A percentile compares a stretch with the other conserved stretches of the same genome.
Evolutionary conservation across 1,284 basidiomycete genomes (phyloP).

Genomic region (Spongispora temasekensis): DNA sequence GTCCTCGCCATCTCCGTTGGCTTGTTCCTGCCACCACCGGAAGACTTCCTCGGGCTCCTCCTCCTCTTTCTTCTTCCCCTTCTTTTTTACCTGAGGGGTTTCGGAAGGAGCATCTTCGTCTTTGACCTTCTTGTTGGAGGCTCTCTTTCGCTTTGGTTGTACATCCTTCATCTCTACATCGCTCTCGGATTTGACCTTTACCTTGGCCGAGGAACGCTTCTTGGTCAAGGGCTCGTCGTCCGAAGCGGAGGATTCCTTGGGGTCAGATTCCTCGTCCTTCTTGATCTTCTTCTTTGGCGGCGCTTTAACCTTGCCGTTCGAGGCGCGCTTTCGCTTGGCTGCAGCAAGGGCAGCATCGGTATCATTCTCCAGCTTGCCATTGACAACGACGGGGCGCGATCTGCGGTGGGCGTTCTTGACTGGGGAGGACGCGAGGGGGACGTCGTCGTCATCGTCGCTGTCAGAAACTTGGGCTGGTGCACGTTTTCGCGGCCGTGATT

Average conservation of each 20-base stretch:
- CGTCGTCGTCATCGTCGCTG: slow-evolving; percentile 77
- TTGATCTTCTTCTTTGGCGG: slow-evolving; percentile 70
- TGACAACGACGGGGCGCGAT: slow-evolving; percentile 37
- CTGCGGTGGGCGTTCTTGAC: slow-evolving; percentile 52
- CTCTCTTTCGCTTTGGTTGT: slow-evolving; percentile 47
- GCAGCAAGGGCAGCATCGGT: slow-evolving; percentile 36
- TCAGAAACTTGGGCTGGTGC: slow-evolving; percentile 55
- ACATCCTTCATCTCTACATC: slow-evolving; percentile 48
- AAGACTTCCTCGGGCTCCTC: slow-evolving; percentile 71
- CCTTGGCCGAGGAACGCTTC: slow-evolving; percentile 49
- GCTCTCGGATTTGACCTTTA: slow-evolving; percentile 56
- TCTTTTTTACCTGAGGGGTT: slow-evolving; percentile 39
- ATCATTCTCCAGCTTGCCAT: slow-evolving; percentile 43
- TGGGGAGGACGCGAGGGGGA: slow-evolving; percentile 70
- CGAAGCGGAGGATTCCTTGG: slow-evolving; percentile 35
- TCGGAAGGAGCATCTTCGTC: slow-evolving; percentile 29
- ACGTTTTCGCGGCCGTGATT: slow-evolving; percentile 58
- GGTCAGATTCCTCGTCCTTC: slow-evolving; percentile 50
- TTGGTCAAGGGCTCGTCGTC: slow-evolving; percentile 47
- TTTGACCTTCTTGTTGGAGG: slow-evolving; percentile 43
- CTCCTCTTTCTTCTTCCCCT: slow-evolving; percentile 56
- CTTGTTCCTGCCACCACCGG: slow-evolving; percentile 83
- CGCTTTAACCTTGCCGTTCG: slow-evolving; percentile 45
- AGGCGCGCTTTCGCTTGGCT: slow-evolving; percentile 40
- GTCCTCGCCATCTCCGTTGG: slow-evolving; percentile 69